Evolutionary conservation across 306 rosid species (phyloP).

Genomic region (Fragaria nilgerrensis): DNA sequence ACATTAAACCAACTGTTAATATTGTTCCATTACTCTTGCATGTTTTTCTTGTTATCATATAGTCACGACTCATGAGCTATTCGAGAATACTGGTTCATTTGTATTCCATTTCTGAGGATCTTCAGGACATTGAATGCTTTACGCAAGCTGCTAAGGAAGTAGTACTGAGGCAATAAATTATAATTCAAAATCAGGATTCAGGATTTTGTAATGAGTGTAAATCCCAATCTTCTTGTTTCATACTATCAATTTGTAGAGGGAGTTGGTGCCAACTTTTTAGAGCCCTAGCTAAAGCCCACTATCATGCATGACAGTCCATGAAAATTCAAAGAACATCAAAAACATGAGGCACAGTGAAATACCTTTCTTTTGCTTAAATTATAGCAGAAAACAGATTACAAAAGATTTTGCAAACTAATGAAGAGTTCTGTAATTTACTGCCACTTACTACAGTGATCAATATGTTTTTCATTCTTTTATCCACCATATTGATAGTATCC

Average conservation of each 20-base stretch:
- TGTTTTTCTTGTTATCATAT: background rate
- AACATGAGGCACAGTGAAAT: background rate
- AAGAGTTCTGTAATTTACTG: background rate
- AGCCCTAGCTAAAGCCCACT: too few species aligned
- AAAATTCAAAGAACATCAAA: background rate
- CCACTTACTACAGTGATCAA: background rate
- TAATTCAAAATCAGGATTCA: background rate
- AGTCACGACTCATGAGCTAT: too few species aligned
- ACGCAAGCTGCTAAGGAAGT: background rate
- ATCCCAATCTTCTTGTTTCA: background rate
- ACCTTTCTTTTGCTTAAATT: background rate
- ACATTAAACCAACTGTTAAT: background rate
- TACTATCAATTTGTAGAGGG: background rate
- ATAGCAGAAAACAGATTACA: background rate
- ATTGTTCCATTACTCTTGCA: background rate
- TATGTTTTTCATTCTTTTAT: background rate
- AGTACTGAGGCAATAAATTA: background rate
- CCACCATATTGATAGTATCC: background rate
- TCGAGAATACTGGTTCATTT: background rate
- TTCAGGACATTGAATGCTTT: background rate
- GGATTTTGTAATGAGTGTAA: background rate
- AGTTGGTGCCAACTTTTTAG: background rate
- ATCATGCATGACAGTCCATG: too few species aligned
- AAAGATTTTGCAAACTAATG: background rate
- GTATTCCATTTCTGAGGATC: background rate